phyloP scores from a whole-genome alignment of 345 rosid genomes.

The Rhizophora mangle region DNA sequence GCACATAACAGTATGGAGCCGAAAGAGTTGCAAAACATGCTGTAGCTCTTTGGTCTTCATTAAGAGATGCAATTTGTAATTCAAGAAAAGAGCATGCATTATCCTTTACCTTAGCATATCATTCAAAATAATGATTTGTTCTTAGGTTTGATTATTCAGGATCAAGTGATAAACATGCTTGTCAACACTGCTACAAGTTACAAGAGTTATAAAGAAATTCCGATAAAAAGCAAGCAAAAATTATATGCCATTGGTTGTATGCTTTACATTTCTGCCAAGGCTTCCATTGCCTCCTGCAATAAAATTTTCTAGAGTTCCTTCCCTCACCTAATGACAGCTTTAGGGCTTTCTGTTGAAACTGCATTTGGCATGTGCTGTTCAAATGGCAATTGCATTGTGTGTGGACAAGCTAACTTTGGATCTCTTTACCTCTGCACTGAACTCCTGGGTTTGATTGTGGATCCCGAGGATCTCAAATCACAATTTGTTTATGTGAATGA shows the following conservation, averaged over 20 bases:
- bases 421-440: constrained; percentile 63
- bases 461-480: constrained; percentile 24
- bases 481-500: constrained; percentile 33
- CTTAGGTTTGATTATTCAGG: constrained; percentile 50
- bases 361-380: constrained; percentile 29
- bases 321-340: constrained; percentile 47
- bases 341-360: constrained; percentile 44
- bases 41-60: constrained; percentile 57
- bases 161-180: constrained; percentile 50
- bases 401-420: constrained; percentile 50
- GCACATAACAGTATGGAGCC: constrained; percentile 61
- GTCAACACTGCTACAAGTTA: constrained; percentile 48
- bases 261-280: constrained; percentile 62
- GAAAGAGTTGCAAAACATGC: constrained; percentile 63
- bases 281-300: constrained; percentile 62
- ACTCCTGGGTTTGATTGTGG: constrained; percentile 50
- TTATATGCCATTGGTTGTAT: constrained; percentile 54
- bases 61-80: constrained; percentile 57
- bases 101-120: constrained; percentile 45
- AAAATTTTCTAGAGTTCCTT: constrained; percentile 51
- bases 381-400: constrained; percentile 22
- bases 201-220: constrained; percentile 41
- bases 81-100: constrained; percentile 40
- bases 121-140: constrained; percentile 47
- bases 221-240: constrained; percentile 52